Evolutionary conservation across 306 rosid genomes (phyloP).

Genomic region (Cajanus cajan): DNA sequence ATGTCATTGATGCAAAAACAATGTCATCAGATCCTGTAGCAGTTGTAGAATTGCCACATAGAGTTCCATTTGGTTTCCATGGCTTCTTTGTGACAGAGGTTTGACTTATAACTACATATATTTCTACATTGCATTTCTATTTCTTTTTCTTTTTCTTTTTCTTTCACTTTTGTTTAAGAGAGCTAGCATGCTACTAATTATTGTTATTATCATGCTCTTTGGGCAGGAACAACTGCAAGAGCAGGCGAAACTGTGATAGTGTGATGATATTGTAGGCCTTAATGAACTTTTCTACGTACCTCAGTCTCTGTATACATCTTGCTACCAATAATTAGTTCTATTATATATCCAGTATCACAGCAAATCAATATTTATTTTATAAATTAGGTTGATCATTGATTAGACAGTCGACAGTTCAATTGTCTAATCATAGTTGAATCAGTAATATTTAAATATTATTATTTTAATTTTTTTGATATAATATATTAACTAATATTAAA

Average conservation of each 20-base stretch:
- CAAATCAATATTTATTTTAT: no score
- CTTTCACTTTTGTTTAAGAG: not conserved
- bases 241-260: slow-evolving; percentile 49
- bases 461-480: no score
- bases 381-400: no score
- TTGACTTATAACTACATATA: slow-evolving; percentile 30
- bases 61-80: slow-evolving; percentile 94
- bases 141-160: not conserved
- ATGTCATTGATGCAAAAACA: slow-evolving; percentile 82
- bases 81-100: slow-evolving; percentile 93
- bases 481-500: no score
- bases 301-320: no score
- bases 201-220: not conserved
- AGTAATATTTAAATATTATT: no score
- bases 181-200: slow-evolving; percentile 14
- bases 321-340: no score
- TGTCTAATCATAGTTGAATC: no score
- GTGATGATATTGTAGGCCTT: no score
- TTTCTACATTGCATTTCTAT: not conserved
- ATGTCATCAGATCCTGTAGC: slow-evolving; percentile 91
- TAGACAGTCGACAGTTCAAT: no score
- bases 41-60: slow-evolving; percentile 72
- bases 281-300: no score
- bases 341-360: no score
- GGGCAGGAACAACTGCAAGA: slow-evolving; percentile 73